Evolutionary conservation across 164 flowering plant species (phyloP), one percentile per base, ranked within the genome.

Genomic region (Umbellularia californica): DNA sequence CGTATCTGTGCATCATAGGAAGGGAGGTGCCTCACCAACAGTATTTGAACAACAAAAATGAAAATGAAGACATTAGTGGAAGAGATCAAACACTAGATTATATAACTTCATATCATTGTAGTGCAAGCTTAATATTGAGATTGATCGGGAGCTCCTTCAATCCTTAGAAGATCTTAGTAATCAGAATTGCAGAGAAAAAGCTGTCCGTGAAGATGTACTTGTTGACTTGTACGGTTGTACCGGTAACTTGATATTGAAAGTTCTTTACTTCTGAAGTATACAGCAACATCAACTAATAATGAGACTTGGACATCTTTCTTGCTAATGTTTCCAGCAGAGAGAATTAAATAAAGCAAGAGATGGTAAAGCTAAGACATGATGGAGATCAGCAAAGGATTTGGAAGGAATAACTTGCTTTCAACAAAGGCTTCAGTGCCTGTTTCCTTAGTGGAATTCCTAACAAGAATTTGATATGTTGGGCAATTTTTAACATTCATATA

Each of bases 91-190:
- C 9, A 24, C 35, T 13, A 20, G 33, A 63, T 2, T 47, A 47
- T 58, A 58, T 72, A n/a, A 64, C 68, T n/a, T 63, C 68, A 33
- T 68, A 72, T 50, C 55, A 50, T 64, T 60, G n/a, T 30, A 74
- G 35, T 63, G 75, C 55, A 64, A 72, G 28, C 1, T 72, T 35
- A 68, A 64, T 14, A 72, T 23, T 24, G 76, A 74, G 27, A 52
- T 74, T 30, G 22, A 69, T 13, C 6, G 66, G 58, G 86, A 84
- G 65, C 89, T 30, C 35, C 35, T 94, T 52, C 80, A 77, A 41
- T 82, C 80, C 24, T 82, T 94, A 70, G 84, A 80, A 87, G 74
- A 75, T 87, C 94, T 5, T 95, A 90, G 81, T 89, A 89, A 55
- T 27, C 47, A 3, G 97, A 75, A 65, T 85, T 68, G 95, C 92